Base-by-base conservation (phyloP, 495 filamentous ascomycete species). In the Filosporella fistucella region DNA sequence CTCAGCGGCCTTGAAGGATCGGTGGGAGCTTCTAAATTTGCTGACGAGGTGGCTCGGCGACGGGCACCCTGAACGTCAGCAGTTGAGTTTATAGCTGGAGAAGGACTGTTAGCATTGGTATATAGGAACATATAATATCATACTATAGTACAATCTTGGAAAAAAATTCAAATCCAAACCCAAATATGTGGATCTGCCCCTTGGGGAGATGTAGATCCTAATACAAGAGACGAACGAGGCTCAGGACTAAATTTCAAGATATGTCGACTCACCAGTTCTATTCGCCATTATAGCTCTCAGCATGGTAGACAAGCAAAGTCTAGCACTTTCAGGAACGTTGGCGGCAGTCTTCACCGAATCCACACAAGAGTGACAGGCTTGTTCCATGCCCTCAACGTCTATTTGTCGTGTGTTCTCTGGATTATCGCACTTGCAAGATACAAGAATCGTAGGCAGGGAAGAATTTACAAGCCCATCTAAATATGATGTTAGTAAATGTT, bases 341-440 rank as follows among this genome's bases (percentile, higher is more conserved):
- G 75, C 68, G 22, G 88, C 86, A 10, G 84, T 87, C 54, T 86
- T 84, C 54, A 85, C 82, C 45, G 84, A 77, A 47, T 84, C 81
- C 49, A 89, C 72, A 44, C 76, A 78, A 11, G 75, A 75, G 28
- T 82, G 64, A 43, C 74, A 74, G 48, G 74, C 72, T 42, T 78
- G 67, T 46, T 86, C 79, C 37, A 91, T 71, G 22, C 54, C 69
- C 11, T 69, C 68, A 9, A 80, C 73, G 54, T 88, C 73, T 32
- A 86, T 64, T 50, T 84, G 71, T 18, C 81, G 76, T 9, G 68
- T 58, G 29, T 68, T 72, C 23, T 78, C 74, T 17, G 80, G 80
- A 25, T 76, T 74, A 59, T 94, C 89, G 68, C 85, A 91, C 71
- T 94, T 95, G 54, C 82, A 89, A 42, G 88, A 83, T 26, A 91